Conservation (phyloP, 2,329 filamentous ascomycete species). For the Colletotrichum tamarilloi region DNA sequence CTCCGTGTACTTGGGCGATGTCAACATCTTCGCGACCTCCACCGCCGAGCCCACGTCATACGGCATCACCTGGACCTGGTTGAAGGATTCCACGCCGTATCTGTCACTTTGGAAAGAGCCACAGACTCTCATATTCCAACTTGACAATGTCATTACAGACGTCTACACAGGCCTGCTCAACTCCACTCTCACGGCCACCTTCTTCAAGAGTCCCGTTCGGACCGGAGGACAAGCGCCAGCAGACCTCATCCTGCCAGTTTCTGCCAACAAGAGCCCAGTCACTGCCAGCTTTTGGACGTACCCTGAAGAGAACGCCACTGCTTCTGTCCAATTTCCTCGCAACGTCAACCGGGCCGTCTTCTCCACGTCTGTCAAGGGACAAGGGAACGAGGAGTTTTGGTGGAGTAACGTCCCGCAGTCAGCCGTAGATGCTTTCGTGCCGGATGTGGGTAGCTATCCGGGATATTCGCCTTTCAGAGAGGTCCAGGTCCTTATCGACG, state of each 20-base stretch:
- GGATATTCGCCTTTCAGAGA: constrained; percentile 84
- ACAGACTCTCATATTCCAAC: constrained; percentile 83
- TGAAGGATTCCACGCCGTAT: constrained; percentile 83
- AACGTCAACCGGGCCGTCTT: constrained; percentile 79
- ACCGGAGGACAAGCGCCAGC: constrained; percentile 59
- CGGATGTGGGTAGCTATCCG: constrained; percentile 65
- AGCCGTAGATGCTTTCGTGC: constrained; percentile 68
- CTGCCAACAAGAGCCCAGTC: constrained; percentile 59
- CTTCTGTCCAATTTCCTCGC: constrained; percentile 68
- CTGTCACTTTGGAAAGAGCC: constrained; percentile 73
- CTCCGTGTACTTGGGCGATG: constrained; percentile 79
- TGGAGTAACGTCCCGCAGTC: constrained; percentile 80
- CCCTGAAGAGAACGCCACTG: constrained; percentile 70
- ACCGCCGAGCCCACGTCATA: constrained; percentile 77
- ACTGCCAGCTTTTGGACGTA: constrained; percentile 76
- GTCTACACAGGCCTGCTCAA: constrained; percentile 80
- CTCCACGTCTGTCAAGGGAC: constrained; percentile 79
- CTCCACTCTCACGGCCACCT: constrained; percentile 78
- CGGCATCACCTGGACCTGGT: constrained; percentile 80
- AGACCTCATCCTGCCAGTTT: constrained; percentile 76
- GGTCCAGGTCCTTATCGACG: constrained; percentile 81
- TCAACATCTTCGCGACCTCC: constrained; percentile 83
- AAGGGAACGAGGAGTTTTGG: constrained; percentile 85
- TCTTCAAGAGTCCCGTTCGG: constrained; percentile 64
- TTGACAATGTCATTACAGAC: constrained; percentile 77